Evolutionary conservation across 1,284 basidiomycete genomes (phyloP), one percentile per base, ranked within the genome.

Genomic region (Puccinia horiana): DNA sequence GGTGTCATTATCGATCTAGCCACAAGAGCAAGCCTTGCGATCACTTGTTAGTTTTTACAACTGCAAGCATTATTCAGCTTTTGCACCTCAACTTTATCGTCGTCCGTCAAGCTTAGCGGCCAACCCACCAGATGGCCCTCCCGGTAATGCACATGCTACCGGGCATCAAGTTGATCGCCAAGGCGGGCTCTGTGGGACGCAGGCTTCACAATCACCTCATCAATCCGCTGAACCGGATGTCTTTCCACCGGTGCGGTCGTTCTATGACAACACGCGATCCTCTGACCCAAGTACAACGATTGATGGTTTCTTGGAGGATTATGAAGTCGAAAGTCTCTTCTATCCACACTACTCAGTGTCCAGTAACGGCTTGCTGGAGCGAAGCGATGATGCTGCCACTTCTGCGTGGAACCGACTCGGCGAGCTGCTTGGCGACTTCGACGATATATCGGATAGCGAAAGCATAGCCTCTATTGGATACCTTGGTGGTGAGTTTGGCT

Each of bases 1-100:
- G 3, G 20, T 26, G 52, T 32, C 29, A 14, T 44, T 47, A 56
- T 40, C 61, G 32, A 40, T 70, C 42, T 52, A 81, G 93, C 93
- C 94, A 23, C 96, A 98, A 89, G 97, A 99, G 86, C 93, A 95
- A 86, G 95, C 96, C n/a, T 89, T 99, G 40, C 92, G 96, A 37
- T 92, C 94, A 84, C 90, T 99, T 40, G 93, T 99, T 84, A 94
- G 95, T 85, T 98, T 97, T 88, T 99, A 87, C 83, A 86, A 86
- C 78, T 85, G 84, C 29, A 85, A 86, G 81, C 86, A 86, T 76
- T 86, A 86, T 80, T 79, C 83, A 65, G 79, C 81, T n/a, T 85
- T 83, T 83, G 85, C 86, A 0, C 85, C 85, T 42, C 80, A 83
- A 5, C 63, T 86, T 8, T 85, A 86, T 81, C 84, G 85, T 16